Evolutionary conservation across 2,329 filamentous ascomycete species (phyloP), one percentile per base, ranked within the genome.

Genomic region (Ambrosiella xylebori): DNA sequence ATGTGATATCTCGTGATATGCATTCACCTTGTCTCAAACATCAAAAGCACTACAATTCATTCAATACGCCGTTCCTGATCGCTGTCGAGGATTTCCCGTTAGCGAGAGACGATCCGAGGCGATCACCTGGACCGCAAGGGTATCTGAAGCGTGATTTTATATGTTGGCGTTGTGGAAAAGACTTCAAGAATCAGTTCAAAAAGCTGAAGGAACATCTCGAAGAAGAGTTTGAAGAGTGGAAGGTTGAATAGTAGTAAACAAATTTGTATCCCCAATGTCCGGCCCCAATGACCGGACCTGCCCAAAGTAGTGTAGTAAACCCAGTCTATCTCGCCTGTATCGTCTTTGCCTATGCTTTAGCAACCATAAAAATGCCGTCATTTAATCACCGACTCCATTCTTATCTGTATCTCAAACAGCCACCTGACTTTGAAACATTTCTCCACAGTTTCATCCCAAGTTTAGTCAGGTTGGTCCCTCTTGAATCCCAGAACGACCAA

Each of bases 1-100:
- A 98, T 69, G 81, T 97, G 37, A 71, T 97, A 59, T 88, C 86
- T 44, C 74, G 80, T 15, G 93, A 98, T 67, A 84, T 87, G 75
- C 76, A 81, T 64, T 88, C 84, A 41, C 76, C 79, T 9, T 77
- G 76, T 51, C 63, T 96, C 69, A 87, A 84, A 71, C 82, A 91
- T 66, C 77, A 82, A 62, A 91, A 89, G 68, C 93, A 97, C 71
- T 97, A 96, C 71, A 88, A 93, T 66, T 93, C 86, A 62, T 97
- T 97, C 70, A 82, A 80, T 38, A 94, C 90, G 56, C 78, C 79
- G 2, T 98, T 97, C 68, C 79, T 98, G 19, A 79, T 97, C 11
- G 75, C 77, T 13, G 65, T 97, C 35, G 81, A 81, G 19, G 86
- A 90, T 61, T 91, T 96, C 54, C 91, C 93, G 3, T 71, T 97